These are phyloP conservation scores for Trypanosoma congolense DNA, from an alignment of 208 protist genomes.

Conservation along the genomic window DNA sequence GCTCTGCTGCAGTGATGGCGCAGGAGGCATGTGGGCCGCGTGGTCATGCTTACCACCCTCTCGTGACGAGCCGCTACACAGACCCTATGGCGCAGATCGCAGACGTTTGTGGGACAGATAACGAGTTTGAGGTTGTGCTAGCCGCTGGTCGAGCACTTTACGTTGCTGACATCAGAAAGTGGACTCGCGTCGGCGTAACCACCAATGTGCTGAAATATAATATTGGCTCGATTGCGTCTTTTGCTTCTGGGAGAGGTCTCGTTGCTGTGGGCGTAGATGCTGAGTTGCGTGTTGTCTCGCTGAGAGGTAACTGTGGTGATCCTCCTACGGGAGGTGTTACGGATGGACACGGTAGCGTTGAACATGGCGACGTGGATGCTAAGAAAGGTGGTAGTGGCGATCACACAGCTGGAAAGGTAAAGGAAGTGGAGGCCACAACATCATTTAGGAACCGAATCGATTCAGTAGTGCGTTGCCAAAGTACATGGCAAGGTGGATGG, in stretches of 20 bases:
- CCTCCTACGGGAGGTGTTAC: constrained; percentile 2
- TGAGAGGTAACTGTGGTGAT: not conserved
- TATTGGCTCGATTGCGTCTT: constrained; percentile 43
- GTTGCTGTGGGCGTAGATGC: constrained; percentile 53
- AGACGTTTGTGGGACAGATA: constrained; percentile 50
- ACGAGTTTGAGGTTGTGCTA: constrained; percentile 56
- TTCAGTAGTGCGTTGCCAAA: constrained; percentile 51
- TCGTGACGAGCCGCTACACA: constrained; percentile 55
- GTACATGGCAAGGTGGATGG: constrained; percentile 75
- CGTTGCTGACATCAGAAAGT: constrained; percentile 80
- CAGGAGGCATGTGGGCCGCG: constrained; percentile 1
- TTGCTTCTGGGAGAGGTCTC: constrained; percentile 41
- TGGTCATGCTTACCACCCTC: constrained; percentile 3
- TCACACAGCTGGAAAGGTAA: constrained; percentile 2
- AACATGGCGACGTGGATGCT: not conserved
- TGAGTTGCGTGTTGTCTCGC: constrained; percentile 18
- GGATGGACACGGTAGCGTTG: not conserved
- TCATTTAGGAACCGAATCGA: constrained; percentile 78
- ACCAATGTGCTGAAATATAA: constrained; percentile 79
- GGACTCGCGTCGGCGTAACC: constrained; percentile 44
- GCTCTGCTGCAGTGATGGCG: constrained; percentile 42
- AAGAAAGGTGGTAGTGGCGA: constrained; percentile 4
- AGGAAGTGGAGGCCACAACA: constrained; percentile 18
- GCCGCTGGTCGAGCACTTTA: constrained; percentile 60
- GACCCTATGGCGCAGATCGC: constrained; percentile 34